Evolutionary conservation across 345 rosid species (phyloP).

Genomic region (Luvunga scandens): DNA sequence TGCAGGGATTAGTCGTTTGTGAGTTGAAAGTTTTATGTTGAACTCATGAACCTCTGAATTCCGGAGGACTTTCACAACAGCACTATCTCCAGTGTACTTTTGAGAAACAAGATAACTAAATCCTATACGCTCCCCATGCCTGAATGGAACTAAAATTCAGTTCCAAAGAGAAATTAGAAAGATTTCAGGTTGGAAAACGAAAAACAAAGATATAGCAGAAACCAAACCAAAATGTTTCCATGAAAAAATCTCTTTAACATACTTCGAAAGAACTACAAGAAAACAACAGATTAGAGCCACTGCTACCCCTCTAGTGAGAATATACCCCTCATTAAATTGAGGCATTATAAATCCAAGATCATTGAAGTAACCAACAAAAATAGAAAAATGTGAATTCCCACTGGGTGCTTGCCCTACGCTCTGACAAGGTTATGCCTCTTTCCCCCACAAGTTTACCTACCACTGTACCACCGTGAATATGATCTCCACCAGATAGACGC

Average conservation of each 20-base stretch:
- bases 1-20: constrained; percentile 82
- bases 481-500: no score
- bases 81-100: constrained; percentile 87
- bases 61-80: constrained; percentile 74
- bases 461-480: no score
- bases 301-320: background rate
- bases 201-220: background rate
- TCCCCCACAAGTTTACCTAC: no score
- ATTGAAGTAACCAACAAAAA: background rate
- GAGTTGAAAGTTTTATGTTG: constrained; percentile 81
- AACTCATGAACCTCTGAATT: constrained; percentile 57
- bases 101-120: constrained; percentile 94
- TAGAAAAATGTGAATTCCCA: background rate
- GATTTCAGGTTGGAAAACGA: background rate
- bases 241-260: background rate
- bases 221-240: background rate
- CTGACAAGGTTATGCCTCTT: background rate
- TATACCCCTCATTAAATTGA: background rate
- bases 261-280: background rate
- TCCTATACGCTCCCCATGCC: constrained; percentile 92
- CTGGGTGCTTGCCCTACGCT: background rate
- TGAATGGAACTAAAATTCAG: constrained; percentile 72
- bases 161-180: constrained; percentile 5
- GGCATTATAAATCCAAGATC: background rate
- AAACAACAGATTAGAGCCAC: background rate